Evolutionary conservation across 805 yeast genomes (phyloP).

Genomic region (Lachancea fermentati): DNA sequence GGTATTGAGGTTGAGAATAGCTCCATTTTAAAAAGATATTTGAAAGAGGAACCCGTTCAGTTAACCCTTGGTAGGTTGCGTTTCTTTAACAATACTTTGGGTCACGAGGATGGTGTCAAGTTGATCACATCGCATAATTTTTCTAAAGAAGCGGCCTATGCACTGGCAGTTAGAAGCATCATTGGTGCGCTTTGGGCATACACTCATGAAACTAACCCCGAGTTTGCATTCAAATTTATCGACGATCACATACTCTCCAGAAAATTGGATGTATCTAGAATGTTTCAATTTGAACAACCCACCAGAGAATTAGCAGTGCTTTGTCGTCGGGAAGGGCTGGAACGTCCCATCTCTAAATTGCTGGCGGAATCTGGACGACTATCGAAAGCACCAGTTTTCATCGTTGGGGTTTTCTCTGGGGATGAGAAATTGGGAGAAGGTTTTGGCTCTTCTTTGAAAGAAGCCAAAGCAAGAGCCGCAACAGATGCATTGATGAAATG

Average conservation of each 20-base stretch:
- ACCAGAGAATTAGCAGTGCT: conserved; percentile 75
- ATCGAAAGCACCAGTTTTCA: conserved; percentile 76
- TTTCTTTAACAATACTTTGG: conserved; percentile 32
- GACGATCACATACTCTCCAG: conserved; percentile 74
- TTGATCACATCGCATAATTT: conserved; percentile 37
- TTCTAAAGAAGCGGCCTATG: conserved; percentile 36
- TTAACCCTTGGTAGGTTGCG: conserved; percentile 67
- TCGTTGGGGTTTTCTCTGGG: conserved; percentile 89
- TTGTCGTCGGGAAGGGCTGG: conserved; percentile 68
- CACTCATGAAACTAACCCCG: conserved; percentile 41
- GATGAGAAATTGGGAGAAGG: conserved; percentile 85
- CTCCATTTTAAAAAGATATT: conserved; percentile 56
- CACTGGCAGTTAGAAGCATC: conserved; percentile 74
- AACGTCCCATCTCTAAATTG: conserved; percentile 72
- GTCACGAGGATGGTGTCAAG: conserved; percentile 46
- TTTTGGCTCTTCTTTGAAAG: conserved; percentile 81
- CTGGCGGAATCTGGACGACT: conserved; percentile 91
- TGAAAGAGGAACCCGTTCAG: conserved; percentile 62
- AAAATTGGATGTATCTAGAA: conserved; percentile 62
- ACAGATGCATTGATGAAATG: conserved; percentile 86
- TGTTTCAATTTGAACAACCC: conserved; percentile 81
- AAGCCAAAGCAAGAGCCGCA: conserved; percentile 89
- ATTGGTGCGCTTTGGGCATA: conserved; percentile 80
- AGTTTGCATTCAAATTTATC: conserved; percentile 62
- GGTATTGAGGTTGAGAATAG: conserved; percentile 78